Conservation (phyloP, 768 basidiomycete genomes). For the Nevesoporus exiguus region DNA sequence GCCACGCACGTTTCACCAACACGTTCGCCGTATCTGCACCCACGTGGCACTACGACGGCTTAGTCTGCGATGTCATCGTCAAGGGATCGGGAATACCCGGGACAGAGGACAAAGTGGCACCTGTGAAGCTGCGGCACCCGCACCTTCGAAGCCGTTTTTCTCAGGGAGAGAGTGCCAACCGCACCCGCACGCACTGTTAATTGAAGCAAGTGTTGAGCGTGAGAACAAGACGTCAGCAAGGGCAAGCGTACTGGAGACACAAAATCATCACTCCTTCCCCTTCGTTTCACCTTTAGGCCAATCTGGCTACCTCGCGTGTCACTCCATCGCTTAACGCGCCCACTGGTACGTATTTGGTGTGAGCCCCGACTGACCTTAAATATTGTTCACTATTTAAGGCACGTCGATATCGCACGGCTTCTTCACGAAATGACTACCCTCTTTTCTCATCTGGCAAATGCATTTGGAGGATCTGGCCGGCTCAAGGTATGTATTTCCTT, state of each 20-base stretch:
- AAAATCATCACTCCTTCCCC: not conserved
- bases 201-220: constrained; percentile 12
- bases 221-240: not conserved
- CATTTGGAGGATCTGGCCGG: not conserved
- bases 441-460: not conserved
- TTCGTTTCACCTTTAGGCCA: too few species aligned
- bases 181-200: constrained; percentile 15
- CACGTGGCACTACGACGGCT: constrained; percentile 18
- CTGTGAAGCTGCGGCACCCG: not conserved
- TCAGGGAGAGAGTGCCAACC: constrained; percentile 6
- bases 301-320: not conserved
- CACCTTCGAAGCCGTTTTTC: constrained; percentile 1
- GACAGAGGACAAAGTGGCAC: not conserved
- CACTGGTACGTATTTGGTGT: not conserved
- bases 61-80: not conserved
- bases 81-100: not conserved
- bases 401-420: not conserved
- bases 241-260: not conserved
- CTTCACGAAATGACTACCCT: not conserved
- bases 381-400: not conserved
- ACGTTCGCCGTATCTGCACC: constrained; percentile 4
- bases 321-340: not conserved
- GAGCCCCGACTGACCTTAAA: not conserved
- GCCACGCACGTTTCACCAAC: not conserved
- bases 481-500: not conserved